Evolutionary conservation across 2,329 filamentous ascomycete species (phyloP).

Genomic region (Diaporthe ilicicola): DNA sequence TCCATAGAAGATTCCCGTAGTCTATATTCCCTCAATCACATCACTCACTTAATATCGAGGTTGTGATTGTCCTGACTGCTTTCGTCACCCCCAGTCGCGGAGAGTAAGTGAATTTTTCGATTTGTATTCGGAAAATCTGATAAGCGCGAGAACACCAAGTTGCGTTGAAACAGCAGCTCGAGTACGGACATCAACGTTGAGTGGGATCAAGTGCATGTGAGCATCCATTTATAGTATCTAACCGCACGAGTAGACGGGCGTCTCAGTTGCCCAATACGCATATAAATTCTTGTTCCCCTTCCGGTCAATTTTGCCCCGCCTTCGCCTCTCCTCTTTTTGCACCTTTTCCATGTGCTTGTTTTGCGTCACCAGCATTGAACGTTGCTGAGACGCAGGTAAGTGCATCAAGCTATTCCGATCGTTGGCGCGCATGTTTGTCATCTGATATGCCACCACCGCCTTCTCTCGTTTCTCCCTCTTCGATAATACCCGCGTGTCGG

Average conservation of each 20-base stretch:
- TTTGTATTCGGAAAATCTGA: too few relatives aligned
- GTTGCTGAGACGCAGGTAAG: constrained; percentile 42
- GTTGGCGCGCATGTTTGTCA: constrained; percentile 39
- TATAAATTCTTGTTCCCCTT: constrained; percentile 47
- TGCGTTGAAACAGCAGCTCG: too few relatives aligned
- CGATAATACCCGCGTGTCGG: constrained; percentile 3
- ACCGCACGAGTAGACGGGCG: constrained; percentile 44
- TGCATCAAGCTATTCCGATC: constrained; percentile 42
- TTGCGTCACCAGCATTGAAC: constrained; percentile 40
- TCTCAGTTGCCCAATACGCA: constrained; percentile 45
- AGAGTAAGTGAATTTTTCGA: too few relatives aligned
- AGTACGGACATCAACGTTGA: too few relatives aligned
- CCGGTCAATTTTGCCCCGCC: constrained; percentile 40
- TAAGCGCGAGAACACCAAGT: too few relatives aligned
- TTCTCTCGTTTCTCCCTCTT: constrained; percentile 31
- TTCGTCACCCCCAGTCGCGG: too few relatives aligned
- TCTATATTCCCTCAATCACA: too few relatives aligned
- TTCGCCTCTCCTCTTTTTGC: constrained; percentile 41
- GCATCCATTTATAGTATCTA: constrained; percentile 29
- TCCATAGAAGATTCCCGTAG: background rate
- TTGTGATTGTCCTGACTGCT: too few relatives aligned
- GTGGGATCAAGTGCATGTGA: too few relatives aligned
- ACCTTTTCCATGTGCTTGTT: constrained; percentile 40
- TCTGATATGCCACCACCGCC: constrained; percentile 31
- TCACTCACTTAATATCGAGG: too few relatives aligned